Conservation (phyloP, 1,284 basidiomycete genomes). For the Rhodotorula sp. region DNA sequence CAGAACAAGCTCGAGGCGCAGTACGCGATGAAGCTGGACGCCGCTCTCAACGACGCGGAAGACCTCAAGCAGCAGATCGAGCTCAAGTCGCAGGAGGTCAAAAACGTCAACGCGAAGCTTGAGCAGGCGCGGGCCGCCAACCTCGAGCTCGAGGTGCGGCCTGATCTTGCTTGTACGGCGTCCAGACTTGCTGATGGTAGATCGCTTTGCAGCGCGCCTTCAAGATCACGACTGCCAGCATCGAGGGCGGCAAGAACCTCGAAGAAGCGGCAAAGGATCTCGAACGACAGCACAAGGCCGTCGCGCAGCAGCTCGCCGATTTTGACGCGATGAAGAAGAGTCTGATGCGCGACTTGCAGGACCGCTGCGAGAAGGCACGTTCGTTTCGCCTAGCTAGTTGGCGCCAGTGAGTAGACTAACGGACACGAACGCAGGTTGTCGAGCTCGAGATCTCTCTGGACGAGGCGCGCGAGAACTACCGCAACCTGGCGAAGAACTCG, state of each 20-base stretch:
- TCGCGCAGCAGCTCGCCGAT: slow-evolving; percentile 94
- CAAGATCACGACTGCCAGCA: slow-evolving; percentile 91
- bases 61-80: slow-evolving; percentile 92
- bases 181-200: neutral
- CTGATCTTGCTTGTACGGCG: neutral
- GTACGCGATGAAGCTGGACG: slow-evolving; percentile 86
- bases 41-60: slow-evolving; percentile 78
- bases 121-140: slow-evolving; percentile 94
- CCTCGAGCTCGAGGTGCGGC: slow-evolving; percentile 88
- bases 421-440: slow-evolving; percentile 68
- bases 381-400: slow-evolving; percentile 19
- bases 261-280: slow-evolving; percentile 96
- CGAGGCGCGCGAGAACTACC: slow-evolving; percentile 98
- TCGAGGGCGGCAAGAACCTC: slow-evolving; percentile 92
- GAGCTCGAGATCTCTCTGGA: slow-evolving; percentile 99
- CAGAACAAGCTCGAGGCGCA: slow-evolving; percentile 92
- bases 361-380: slow-evolving; percentile 94
- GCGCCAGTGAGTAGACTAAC: slow-evolving; percentile 17
- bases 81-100: slow-evolving; percentile 78
- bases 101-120: slow-evolving; percentile 77
- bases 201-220: slow-evolving; percentile 72
- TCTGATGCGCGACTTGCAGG: slow-evolving; percentile 96
- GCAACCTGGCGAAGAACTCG: slow-evolving; percentile 95
- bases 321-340: slow-evolving; percentile 99
- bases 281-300: slow-evolving; percentile 92